These are phyloP conservation scores for Tricholoma hemisulphureum DNA, from an alignment of 768 basidiomycete genomes.

Conservation along the genomic window DNA sequence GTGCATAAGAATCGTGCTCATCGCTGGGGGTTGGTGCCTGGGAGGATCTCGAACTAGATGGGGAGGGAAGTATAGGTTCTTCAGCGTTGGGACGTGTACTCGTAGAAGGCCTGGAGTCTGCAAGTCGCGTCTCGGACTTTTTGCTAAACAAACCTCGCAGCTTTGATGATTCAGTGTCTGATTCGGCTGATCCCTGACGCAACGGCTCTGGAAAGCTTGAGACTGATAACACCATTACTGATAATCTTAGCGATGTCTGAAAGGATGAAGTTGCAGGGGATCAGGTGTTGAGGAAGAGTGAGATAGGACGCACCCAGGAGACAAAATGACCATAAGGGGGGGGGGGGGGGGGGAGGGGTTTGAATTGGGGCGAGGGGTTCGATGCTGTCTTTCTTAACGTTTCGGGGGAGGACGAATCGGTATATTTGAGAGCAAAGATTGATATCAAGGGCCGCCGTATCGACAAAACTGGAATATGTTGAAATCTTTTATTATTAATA, in stretches of 20 bases:
- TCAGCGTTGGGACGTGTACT: slow-evolving; percentile 16
- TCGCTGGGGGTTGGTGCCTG: slow-evolving; percentile 10
- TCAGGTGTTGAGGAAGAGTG: background rate
- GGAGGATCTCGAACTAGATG: slow-evolving; percentile 10
- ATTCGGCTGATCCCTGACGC: slow-evolving; percentile 19
- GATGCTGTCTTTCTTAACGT: slow-evolving; percentile 14
- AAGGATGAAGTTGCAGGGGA: background rate
- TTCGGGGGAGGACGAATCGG: slow-evolving; percentile 5
- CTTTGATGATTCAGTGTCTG: slow-evolving; percentile 5
- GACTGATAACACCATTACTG: slow-evolving; percentile 33
- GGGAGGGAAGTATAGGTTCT: slow-evolving; percentile 12
- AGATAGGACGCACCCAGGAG: background rate
- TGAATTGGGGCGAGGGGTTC: slow-evolving; percentile 7
- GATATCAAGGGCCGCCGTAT: slow-evolving; percentile 10
- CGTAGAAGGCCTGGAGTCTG: slow-evolving; percentile 9
- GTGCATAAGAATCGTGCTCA: slow-evolving; percentile 15
- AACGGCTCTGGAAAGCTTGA: slow-evolving; percentile 36
- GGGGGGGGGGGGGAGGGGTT: background rate
- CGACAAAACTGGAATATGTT: background rate
- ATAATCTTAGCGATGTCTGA: background rate
- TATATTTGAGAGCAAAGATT: slow-evolving; percentile 4
- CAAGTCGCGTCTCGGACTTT: slow-evolving; percentile 16
- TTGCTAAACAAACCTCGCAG: slow-evolving; percentile 28
- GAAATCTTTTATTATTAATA: slow-evolving; percentile 2
- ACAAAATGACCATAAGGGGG: background rate